Evolutionary conservation across 1,284 basidiomycete species (phyloP).

Genomic region (Marasmius fiardii): DNA sequence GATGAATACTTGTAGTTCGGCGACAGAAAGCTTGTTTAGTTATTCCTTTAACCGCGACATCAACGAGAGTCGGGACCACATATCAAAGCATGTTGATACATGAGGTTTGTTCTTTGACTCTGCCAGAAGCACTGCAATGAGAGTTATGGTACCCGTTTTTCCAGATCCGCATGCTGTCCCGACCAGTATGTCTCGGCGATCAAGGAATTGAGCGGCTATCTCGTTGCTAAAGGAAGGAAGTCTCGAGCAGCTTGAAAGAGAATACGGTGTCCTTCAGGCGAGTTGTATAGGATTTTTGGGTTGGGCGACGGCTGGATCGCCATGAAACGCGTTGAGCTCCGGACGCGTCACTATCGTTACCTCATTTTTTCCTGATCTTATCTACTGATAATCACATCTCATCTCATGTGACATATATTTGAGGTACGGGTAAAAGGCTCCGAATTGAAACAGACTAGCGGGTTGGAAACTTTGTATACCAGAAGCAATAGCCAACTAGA

Average conservation of each 20-base stretch:
- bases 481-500: no score
- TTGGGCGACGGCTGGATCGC: no score
- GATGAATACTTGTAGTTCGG: no score
- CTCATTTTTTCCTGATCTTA: background rate
- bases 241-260: background rate
- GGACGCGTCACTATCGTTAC: background rate
- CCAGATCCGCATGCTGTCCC: conserved; percentile 10
- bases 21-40: no score
- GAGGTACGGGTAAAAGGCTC: background rate
- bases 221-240: conserved; percentile 7
- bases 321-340: background rate
- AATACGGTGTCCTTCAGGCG: background rate
- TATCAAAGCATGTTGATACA: no score
- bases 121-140: conserved; percentile 1
- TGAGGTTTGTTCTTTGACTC: no score
- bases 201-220: conserved; percentile 2
- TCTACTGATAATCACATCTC: background rate
- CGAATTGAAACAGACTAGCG: no score
- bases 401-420: background rate
- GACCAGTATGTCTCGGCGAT: conserved; percentile 6
- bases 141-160: conserved; percentile 8
- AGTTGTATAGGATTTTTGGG: background rate
- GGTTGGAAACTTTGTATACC: no score
- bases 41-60: no score
- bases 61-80: no score